Evolutionary conservation across 352 stramenopile genomes (phyloP), one percentile per base, ranked within the genome.

Genomic region (Saprolegnia parasitica): DNA sequence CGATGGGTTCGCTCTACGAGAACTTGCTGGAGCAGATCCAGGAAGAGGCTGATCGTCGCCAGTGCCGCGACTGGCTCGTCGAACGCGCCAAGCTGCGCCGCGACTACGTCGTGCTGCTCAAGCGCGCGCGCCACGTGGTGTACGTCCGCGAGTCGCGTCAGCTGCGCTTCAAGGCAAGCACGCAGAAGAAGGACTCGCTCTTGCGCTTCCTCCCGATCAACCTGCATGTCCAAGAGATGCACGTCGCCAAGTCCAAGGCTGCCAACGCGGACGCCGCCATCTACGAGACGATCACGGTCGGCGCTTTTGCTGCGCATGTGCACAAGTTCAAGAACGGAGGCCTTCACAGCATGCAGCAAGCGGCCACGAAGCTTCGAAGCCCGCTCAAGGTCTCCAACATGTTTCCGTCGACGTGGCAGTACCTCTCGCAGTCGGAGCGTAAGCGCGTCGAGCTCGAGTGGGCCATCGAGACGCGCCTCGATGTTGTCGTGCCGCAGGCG

Each of bases 301-400:
- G 87, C 21, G 87, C 87, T 10, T 81, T 85, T 1, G 75, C 86
- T 11, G 86, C 87, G 3, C 87, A 95, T 67, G 81, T 82, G 23
- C 91, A 91, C 83, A 94, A 94, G 72, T 95, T 95, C 45, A 94
- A 84, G 61, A 91, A 93, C 60, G 87, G 87, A 39, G 87, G 87
- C 29, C 91, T 95, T 62, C 72, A 93, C 4, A 91, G 84, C 20
- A 89, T 81, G 42, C 84, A 92, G 0, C 91, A 92, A 56, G 79
- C 92, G n/a, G 75, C 74, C 4, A 78, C 87, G 18, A 74, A 74
- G 9, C 85, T 93, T 42, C 83, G 91, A 42, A 57, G 88, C 40
- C 78, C 80, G 9, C 91, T 91, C 64, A 93, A 84, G 86, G 42
- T 49, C 42, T n/a, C 11, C 42, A 49, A 49, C 42, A 49, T 67